phyloP scores from a whole-genome alignment of 1,139 yeast species.

The Lodderomyces margitis region DNA sequence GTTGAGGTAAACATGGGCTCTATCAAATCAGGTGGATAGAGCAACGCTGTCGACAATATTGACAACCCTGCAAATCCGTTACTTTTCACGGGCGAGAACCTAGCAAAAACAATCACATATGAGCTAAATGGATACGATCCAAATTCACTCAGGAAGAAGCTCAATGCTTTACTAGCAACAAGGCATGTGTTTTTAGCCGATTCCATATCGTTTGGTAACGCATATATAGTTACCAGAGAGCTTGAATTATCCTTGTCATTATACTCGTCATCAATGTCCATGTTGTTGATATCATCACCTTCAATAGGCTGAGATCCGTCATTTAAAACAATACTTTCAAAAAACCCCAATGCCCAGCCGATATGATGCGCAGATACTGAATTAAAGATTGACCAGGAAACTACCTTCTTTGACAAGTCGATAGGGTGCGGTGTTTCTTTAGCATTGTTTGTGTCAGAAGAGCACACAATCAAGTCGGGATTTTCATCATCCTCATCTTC shows the following conservation, averaged over 20 bases:
- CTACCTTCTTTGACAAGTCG: conserved; percentile 72
- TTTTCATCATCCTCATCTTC: conserved; percentile 48
- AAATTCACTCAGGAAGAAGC: conserved; percentile 80
- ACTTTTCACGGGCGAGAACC: conserved; percentile 35
- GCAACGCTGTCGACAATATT: conserved; percentile 56
- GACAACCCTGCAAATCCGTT: conserved; percentile 79
- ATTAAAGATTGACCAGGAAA: conserved; percentile 75
- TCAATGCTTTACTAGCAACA: conserved; percentile 74
- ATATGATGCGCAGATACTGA: conserved; percentile 93
- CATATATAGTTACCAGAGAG: conserved; percentile 56
- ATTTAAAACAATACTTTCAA: conserved; percentile 56
- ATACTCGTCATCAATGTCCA: conserved; percentile 1
- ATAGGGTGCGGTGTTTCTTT: conserved; percentile 49
- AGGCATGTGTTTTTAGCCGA: conserved; percentile 74
- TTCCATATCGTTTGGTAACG: conserved; percentile 53
- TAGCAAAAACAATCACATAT: conserved; percentile 73
- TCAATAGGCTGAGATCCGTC: conserved; percentile 25
- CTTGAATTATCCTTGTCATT: conserved; percentile 18
- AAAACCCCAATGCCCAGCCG: conserved; percentile 96
- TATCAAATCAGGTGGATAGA: conserved; percentile 75
- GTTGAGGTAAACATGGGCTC: conserved; percentile 80
- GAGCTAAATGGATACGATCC: conserved; percentile 92
- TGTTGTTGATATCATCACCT: conserved; percentile 23
- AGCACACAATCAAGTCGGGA: conserved; percentile 65
- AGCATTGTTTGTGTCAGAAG: conserved; percentile 63